Evolutionary conservation across 1,284 basidiomycete species (phyloP).

Genomic region (Lentinula novae-zelandiae): DNA sequence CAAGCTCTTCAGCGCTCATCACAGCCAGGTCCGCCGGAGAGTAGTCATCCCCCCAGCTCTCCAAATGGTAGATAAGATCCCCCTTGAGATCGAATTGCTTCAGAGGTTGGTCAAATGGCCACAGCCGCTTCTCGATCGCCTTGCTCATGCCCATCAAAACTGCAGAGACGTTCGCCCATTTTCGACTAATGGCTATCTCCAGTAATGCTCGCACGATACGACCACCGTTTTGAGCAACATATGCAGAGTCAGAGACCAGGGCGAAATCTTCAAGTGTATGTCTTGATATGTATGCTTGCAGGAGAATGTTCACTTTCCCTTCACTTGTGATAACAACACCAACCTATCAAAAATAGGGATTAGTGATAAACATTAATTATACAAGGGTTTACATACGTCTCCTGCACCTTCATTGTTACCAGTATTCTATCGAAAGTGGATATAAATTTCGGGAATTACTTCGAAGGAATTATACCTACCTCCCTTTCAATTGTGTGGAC

Average conservation of each 20-base stretch:
- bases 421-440: no score
- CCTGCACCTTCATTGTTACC: no score
- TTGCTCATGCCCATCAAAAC: conserved; percentile 93
- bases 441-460: no score
- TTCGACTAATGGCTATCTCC: conserved; percentile 90
- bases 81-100: conserved; percentile 74
- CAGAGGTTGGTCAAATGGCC: conserved; percentile 96
- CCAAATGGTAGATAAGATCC: conserved; percentile 81
- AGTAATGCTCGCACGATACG: conserved; percentile 92
- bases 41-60: conserved; percentile 83
- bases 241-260: conserved; percentile 92
- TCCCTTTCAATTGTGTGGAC: neutral
- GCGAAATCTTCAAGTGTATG: conserved; percentile 91
- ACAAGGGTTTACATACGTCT: no score
- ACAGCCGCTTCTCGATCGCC: conserved; percentile 87
- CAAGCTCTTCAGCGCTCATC: conserved; percentile 77
- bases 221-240: conserved; percentile 91
- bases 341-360: conserved; percentile 39
- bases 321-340: conserved; percentile 63
- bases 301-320: conserved; percentile 89
- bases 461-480: neutral
- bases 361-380: no score
- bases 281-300: conserved; percentile 89
- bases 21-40: conserved; percentile 73
- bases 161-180: conserved; percentile 82